Conservation (phyloP, 352 stramenopile species). For the Phytophthora pistaciae region DNA sequence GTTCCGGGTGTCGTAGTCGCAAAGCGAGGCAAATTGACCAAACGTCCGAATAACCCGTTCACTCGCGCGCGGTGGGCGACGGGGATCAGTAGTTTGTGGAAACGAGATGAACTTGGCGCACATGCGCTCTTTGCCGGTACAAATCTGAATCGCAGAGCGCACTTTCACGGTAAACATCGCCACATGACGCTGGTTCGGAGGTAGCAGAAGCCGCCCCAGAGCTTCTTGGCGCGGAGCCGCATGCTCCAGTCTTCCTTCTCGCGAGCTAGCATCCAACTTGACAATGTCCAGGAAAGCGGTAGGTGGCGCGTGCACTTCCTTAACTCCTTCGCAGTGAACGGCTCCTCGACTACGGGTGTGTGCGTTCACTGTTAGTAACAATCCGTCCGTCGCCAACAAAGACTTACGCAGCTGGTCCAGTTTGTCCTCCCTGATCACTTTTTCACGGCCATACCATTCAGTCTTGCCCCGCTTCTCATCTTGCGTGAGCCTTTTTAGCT, state of each 20-base stretch:
- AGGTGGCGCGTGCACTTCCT: slow-evolving; percentile 1
- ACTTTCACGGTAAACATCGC: slow-evolving; percentile 43
- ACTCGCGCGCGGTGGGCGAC: slow-evolving; percentile 1
- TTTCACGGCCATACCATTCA: slow-evolving; percentile 1
- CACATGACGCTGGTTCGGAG: slow-evolving; percentile 18
- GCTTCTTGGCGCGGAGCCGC: not conserved
- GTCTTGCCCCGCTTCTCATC: not conserved
- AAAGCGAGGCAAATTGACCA: slow-evolving; percentile 32
- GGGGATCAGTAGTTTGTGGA: not conserved
- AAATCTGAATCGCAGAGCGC: slow-evolving; percentile 33
- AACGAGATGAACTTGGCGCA: slow-evolving; percentile 30
- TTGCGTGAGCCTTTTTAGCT: slow-evolving; percentile 8
- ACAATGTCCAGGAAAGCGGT: slow-evolving; percentile 24
- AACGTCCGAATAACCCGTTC: slow-evolving; percentile 21
- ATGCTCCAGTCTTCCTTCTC: not conserved
- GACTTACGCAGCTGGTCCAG: slow-evolving; percentile 2
- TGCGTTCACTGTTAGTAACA: slow-evolving; percentile 10
- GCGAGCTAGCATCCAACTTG: slow-evolving; percentile 23
- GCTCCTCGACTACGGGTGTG: slow-evolving; percentile 1
- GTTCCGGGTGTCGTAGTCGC: slow-evolving; percentile 32
- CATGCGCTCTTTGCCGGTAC: slow-evolving; percentile 25
- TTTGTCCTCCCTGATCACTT: not conserved
- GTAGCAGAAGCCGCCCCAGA: slow-evolving; percentile 18
- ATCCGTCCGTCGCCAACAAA: not conserved
- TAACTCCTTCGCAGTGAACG: slow-evolving; percentile 5